These are phyloP conservation scores for Thecamonas trahens DNA, from an alignment of 78 protist genomes.

Conservation along the genomic window DNA sequence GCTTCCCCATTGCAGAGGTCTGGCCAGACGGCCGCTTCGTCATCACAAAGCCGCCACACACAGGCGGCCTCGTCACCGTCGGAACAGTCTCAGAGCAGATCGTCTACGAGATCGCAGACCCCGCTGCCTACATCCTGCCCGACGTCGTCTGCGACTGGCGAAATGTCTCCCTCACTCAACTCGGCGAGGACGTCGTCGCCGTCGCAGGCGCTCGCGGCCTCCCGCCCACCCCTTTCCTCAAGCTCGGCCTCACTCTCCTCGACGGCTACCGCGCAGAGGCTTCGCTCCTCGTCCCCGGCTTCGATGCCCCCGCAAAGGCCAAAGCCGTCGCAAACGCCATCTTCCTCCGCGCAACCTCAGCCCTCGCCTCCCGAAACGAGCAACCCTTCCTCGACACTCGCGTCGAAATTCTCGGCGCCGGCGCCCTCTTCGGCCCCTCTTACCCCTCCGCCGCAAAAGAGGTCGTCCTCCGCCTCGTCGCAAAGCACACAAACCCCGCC, in stretches of 20 bases:
- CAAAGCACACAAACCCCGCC: background rate
- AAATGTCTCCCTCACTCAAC: constrained; percentile 6
- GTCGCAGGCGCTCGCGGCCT: constrained; percentile 11
- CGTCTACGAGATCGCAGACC: constrained; percentile 41
- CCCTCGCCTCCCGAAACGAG: background rate
- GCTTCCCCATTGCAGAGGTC: constrained; percentile 35
- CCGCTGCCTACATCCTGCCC: constrained; percentile 22
- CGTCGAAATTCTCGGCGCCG: constrained; percentile 23
- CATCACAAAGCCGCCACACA: constrained; percentile 24
- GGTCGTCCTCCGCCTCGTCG: constrained; percentile 19
- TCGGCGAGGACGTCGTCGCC: background rate
- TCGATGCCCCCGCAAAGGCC: constrained; percentile 17
- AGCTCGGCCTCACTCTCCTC: background rate
- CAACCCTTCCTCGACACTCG: background rate
- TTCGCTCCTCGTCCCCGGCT: constrained; percentile 9
- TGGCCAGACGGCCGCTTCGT: constrained; percentile 10
- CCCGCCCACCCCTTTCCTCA: constrained; percentile 25
- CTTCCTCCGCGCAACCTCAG: background rate
- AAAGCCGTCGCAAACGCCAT: constrained; percentile 16
- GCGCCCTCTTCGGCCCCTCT: background rate
- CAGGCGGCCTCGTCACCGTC: constrained; percentile 23
- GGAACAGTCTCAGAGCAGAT: constrained; percentile 24
- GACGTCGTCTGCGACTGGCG: constrained; percentile 26
- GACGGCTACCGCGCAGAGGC: constrained; percentile 8
- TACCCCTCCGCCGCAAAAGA: too few relatives aligned